Percentiles rank a stretch among this genome's conserved stretches.
These are phyloP conservation scores for Naumovozyma dairenensis DNA, from an alignment of 805 yeast species.

Conservation along the genomic window DNA sequence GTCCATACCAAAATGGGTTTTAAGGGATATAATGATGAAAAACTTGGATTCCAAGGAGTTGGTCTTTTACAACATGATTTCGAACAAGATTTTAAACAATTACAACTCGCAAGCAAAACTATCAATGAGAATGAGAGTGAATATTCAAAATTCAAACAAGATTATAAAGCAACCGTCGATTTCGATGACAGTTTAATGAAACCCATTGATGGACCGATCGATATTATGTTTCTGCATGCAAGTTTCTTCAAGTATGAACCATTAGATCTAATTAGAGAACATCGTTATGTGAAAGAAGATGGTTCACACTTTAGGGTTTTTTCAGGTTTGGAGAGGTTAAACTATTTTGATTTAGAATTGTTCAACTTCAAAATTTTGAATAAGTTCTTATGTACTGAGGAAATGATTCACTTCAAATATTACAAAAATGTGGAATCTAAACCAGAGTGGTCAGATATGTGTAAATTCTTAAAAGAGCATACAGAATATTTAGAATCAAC, in stretches of 20 bases:
- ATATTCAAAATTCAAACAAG: neutral
- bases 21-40: conserved; percentile 28
- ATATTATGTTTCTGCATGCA: conserved; percentile 31
- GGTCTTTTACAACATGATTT: conserved; percentile 39
- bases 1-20: conserved; percentile 30
- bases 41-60: conserved; percentile 31
- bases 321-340: conserved; percentile 5
- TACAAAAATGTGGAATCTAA: conserved; percentile 7
- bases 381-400: conserved; percentile 11
- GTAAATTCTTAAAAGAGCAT: conserved; percentile 14
- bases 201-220: conserved; percentile 7
- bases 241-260: conserved; percentile 32
- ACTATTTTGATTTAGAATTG: conserved; percentile 23
- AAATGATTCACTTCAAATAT: conserved; percentile 10
- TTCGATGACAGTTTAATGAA: conserved; percentile 9
- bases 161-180: conserved; percentile 9
- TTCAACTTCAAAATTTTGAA: conserved; percentile 12
- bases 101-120: neutral
- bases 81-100: conserved; percentile 36
- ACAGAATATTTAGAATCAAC: conserved; percentile 9
- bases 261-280: conserved; percentile 13
- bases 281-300: conserved; percentile 9
- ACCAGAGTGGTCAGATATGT: conserved; percentile 15
- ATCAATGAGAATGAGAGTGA: neutral
- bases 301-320: conserved; percentile 23